Evolutionary conservation across 352 stramenopile species (phyloP).

Genomic region (Thalassiosira sp.): DNA sequence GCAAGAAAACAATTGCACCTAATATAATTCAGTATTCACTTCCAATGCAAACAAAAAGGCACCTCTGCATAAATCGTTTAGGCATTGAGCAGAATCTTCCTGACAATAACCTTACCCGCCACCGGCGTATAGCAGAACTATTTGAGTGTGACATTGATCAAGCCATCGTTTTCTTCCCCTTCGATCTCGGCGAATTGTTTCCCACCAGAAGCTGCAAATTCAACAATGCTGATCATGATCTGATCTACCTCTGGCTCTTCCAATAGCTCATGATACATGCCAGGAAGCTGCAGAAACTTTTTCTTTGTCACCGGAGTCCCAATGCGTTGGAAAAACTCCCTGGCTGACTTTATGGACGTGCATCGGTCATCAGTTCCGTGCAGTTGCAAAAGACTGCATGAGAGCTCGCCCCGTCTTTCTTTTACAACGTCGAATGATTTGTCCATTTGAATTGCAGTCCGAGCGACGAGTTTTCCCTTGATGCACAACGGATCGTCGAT

Average conservation of each 20-base stretch:
- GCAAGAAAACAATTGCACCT: too few species aligned
- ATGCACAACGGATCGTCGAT: slow-evolving; percentile 45
- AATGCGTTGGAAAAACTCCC: slow-evolving; percentile 45
- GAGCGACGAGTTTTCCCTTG: slow-evolving; percentile 40
- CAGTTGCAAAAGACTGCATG: slow-evolving; percentile 35
- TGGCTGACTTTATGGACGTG: slow-evolving; percentile 34
- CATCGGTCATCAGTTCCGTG: slow-evolving; percentile 44
- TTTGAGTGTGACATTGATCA: slow-evolving; percentile 31
- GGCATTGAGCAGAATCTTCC: too few species aligned
- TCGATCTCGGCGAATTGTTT: slow-evolving; percentile 29
- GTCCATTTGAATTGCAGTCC: slow-evolving; percentile 33
- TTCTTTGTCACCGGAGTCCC: slow-evolving; percentile 36
- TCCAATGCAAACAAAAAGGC: too few species aligned
- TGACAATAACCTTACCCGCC: too few species aligned
- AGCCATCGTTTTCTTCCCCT: slow-evolving; percentile 35
- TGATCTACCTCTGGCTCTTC: slow-evolving; percentile 46
- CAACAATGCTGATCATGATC: slow-evolving; percentile 30
- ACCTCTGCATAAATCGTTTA: too few species aligned
- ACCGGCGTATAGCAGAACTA: too few species aligned
- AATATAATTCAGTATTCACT: too few species aligned
- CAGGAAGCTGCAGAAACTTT: slow-evolving; percentile 28
- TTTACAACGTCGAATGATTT: slow-evolving; percentile 39
- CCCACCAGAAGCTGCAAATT: slow-evolving; percentile 35
- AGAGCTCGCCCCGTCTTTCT: slow-evolving; percentile 26
- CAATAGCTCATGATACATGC: slow-evolving; percentile 46